A percentile compares a stretch with the other conserved stretches of the same genome.
Evolutionary conservation across 441 rosid species (phyloP).

Genomic region (Breynia disticha): DNA sequence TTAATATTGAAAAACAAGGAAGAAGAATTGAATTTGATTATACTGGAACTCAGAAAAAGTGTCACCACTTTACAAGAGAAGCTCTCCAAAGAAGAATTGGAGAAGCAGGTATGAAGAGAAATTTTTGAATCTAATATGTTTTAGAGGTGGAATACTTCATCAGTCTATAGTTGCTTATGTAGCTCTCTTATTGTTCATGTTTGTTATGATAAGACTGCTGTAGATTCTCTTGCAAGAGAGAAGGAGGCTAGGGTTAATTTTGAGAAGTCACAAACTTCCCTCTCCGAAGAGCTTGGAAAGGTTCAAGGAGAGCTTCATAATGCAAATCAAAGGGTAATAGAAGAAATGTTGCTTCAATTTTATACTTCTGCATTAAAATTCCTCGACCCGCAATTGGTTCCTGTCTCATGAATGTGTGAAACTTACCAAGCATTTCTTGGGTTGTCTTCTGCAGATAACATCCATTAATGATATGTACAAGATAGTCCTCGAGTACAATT

Average conservation of each 20-base stretch:
- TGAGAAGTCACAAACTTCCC: slow-evolving; percentile 60
- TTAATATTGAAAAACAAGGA: slow-evolving; percentile 56
- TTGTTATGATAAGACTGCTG: slow-evolving; percentile 44
- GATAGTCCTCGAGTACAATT: slow-evolving; percentile 81
- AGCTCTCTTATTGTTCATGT: slow-evolving; percentile 2
- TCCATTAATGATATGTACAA: slow-evolving; percentile 72
- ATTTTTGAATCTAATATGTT: slow-evolving; percentile 3
- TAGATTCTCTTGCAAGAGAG: slow-evolving; percentile 50
- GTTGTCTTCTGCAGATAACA: slow-evolving; percentile 39
- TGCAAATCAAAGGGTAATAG: slow-evolving; percentile 65
- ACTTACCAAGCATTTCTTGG: slow-evolving; percentile 6
- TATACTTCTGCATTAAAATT: neutral
- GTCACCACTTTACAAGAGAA: slow-evolving; percentile 47
- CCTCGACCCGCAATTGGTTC: too few species aligned
- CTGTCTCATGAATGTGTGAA: neutral
- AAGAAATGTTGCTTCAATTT: slow-evolving; percentile 2
- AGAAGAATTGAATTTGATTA: slow-evolving; percentile 41
- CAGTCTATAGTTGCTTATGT: neutral
- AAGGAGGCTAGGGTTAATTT: slow-evolving; percentile 49
- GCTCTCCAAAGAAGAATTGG: slow-evolving; percentile 63
- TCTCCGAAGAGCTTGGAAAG: slow-evolving; percentile 60
- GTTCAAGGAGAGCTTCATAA: slow-evolving; percentile 59
- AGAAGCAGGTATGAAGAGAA: slow-evolving; percentile 45
- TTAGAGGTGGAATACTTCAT: slow-evolving; percentile 1
- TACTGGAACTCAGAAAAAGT: slow-evolving; percentile 47